Evolutionary conservation across 2,329 filamentous ascomycete genomes (phyloP), one percentile per base, ranked within the genome.

Genomic region (Arthrobotrys pseudoclavata): DNA sequence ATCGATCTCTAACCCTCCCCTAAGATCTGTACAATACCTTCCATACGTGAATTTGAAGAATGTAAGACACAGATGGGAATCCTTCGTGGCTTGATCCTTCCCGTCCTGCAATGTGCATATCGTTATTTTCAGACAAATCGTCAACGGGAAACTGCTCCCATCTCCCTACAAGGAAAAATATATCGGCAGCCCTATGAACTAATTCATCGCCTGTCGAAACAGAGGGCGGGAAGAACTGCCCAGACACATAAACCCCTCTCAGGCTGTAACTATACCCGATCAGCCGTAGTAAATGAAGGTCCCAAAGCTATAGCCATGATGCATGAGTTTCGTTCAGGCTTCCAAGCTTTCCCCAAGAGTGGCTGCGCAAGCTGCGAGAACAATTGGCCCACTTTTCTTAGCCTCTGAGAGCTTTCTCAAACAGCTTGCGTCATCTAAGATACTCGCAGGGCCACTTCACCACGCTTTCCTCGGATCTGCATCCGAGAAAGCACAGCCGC

Each of bases 1-100:
- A 37, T 34, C 22, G 15, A 29, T 71, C 3, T 10, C 34, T 10
- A 26, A 24, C 55, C 55, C 52, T 37, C 52, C 29, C 20, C 47
- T 20, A 24, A 50, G 47, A 50, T 13, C 20, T 24, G 47, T 50
- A 22, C 2, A 37, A 45, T n/a, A 45, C n/a, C 10, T n/a, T 2
- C 24, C 52, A n/a, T 24, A 42, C 3, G 31, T 42, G 20, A 26
- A 52, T 34, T 67, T 62, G 34, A 37, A 61, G 62, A 53, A 61
- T 74, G 6, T 68, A 48, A 74, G 69, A 74, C 69, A 74, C 22
- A 31, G 24, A 55, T 24, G 13, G 34, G 22, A 68, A 74, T 66
- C 61, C 62, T 61, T 68, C 47, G 69, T 74, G 69, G 69, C 69
- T 74, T 67, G 61, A 74, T 61, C 69, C 52, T 40, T 66, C 47